These are phyloP conservation scores for Cladophialophora psammophila DNA, from an alignment of 2,329 filamentous ascomycete genomes.

Conservation along the genomic window DNA sequence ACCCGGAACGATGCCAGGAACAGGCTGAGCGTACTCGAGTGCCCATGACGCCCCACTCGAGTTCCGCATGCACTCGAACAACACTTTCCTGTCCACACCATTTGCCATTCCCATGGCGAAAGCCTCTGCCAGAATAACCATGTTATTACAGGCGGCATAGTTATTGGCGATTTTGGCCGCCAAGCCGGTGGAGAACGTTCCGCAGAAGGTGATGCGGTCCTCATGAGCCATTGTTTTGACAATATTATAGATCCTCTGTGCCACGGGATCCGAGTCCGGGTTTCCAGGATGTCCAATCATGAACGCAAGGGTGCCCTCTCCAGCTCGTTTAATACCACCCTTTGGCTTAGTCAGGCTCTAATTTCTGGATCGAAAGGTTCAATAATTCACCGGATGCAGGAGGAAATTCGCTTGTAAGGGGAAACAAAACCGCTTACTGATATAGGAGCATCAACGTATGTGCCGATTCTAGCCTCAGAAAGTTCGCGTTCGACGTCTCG, in stretches of 20 bases:
- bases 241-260: background rate
- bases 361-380: too few relatives aligned
- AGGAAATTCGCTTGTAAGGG: too few relatives aligned
- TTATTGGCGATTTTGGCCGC: conserved; percentile 1
- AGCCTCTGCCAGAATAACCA: background rate
- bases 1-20: background rate
- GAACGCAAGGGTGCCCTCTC: too few relatives aligned
- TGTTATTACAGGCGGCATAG: background rate
- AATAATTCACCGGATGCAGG: too few relatives aligned
- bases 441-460: too few relatives aligned
- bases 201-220: background rate
- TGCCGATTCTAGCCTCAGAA: too few relatives aligned
- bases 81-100: background rate
- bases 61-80: background rate
- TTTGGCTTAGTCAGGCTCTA: background rate
- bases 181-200: background rate
- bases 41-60: background rate
- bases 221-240: background rate
- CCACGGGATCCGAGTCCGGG: background rate
- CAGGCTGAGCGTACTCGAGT: background rate
- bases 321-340: background rate
- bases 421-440: too few relatives aligned
- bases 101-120: background rate
- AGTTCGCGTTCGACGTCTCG: too few relatives aligned
- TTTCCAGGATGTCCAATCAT: background rate